A percentile compares a stretch with the other conserved stretches of the same genome.
These are phyloP conservation scores for Coemansia sp. DNA, from an alignment of 192 early-diverging fungal species.

Conservation along the genomic window DNA sequence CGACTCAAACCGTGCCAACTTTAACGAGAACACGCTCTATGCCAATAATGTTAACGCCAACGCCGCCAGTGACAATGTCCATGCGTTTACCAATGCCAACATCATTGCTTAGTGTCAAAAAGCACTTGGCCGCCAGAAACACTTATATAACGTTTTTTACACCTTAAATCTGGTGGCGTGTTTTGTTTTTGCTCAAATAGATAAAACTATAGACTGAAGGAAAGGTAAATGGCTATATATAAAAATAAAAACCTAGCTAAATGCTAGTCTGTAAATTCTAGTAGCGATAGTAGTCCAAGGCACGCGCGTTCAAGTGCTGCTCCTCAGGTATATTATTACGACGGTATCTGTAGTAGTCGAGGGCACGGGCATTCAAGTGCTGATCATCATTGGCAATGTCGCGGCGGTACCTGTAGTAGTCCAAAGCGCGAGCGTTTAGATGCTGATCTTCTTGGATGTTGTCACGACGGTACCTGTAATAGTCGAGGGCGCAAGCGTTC, in stretches of 20 bases:
- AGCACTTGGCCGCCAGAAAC: too few relatives aligned
- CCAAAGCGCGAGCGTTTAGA: neutral
- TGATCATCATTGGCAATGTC: neutral
- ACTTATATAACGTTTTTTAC: too few relatives aligned
- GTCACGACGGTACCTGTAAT: too few relatives aligned
- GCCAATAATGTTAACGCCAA: too few relatives aligned
- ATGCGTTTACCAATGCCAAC: too few relatives aligned
- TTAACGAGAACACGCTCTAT: too few relatives aligned
- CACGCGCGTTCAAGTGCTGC: neutral
- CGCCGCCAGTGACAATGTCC: too few relatives aligned
- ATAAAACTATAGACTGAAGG: neutral
- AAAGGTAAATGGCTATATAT: neutral
- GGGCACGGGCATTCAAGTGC: neutral
- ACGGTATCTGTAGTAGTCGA: neutral
- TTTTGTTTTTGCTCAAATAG: neutral
- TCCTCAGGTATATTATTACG: neutral
- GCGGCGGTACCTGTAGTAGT: neutral
- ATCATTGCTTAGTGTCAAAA: too few relatives aligned
- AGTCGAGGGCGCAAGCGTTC: neutral
- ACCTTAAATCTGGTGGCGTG: too few relatives aligned
- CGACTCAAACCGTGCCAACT: too few relatives aligned
- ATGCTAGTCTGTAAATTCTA: neutral
- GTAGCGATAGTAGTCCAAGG: conserved; percentile 2
- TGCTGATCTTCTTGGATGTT: too few relatives aligned
- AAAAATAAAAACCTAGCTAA: neutral